Conservation (phyloP, 2,329 filamentous ascomycete genomes). For the Pleoardoris graminearum region DNA sequence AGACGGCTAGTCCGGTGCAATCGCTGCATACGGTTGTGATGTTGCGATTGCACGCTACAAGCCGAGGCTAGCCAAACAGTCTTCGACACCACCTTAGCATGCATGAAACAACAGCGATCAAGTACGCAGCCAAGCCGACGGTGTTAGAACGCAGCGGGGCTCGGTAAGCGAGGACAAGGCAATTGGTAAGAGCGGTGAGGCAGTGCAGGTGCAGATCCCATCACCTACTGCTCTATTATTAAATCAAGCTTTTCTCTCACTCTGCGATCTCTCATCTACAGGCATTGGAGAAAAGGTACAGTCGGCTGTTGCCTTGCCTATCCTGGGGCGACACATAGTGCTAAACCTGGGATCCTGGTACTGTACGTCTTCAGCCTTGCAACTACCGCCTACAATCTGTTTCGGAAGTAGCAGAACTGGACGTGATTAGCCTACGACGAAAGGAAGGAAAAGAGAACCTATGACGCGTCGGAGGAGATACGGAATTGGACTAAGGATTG, state of each 20-base stretch:
- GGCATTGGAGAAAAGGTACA: no score
- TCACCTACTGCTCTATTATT: not conserved
- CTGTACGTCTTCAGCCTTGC: not conserved
- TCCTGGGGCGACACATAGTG: no score
- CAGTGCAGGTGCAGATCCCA: conserved; percentile 1
- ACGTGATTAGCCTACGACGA: not conserved
- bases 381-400: not conserved
- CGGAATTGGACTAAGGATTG: not conserved
- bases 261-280: no score
- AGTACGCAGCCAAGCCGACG: not conserved
- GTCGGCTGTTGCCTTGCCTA: no score
- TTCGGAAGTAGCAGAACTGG: no score
- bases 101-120: not conserved
- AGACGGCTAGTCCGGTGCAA: no score
- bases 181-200: conserved; percentile 1
- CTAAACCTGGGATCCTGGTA: no score
- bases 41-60: no score
- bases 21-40: no score
- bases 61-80: not conserved
- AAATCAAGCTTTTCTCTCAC: conserved; percentile 4
- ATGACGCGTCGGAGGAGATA: not conserved
- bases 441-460: not conserved
- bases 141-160: not conserved
- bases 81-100: not conserved
- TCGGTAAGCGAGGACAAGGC: not conserved